phyloP scores from a whole-genome alignment of 1,284 basidiomycete genomes.

The Melampsora americana region DNA sequence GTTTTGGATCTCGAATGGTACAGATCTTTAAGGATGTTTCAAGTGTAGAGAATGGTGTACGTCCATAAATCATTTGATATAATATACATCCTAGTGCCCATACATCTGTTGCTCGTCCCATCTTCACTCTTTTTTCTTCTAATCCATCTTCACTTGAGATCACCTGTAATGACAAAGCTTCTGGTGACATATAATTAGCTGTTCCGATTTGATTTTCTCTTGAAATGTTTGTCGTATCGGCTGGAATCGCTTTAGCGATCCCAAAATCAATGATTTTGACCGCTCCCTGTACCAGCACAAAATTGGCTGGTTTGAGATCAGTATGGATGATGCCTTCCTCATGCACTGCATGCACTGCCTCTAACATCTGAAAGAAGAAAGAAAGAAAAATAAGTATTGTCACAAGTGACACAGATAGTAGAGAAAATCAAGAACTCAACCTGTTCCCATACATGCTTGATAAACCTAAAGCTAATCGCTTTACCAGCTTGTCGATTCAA shows the following conservation, averaged over 20 bases:
- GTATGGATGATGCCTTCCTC: constrained; percentile 95
- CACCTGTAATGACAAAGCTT: constrained; percentile 59
- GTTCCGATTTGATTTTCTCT: constrained; percentile 81
- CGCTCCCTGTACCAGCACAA: constrained; percentile 85
- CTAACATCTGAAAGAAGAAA: constrained; percentile 71
- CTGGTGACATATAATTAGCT: constrained; percentile 93
- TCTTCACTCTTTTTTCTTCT: constrained; percentile 46
- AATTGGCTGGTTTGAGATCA: constrained; percentile 93
- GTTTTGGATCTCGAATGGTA: constrained; percentile 70
- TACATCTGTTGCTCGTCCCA: constrained; percentile 73
- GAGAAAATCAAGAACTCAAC: constrained; percentile 57
- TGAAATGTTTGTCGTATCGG: constrained; percentile 94
- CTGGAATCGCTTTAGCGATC: constrained; percentile 92
- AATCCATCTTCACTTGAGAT: constrained; percentile 11
- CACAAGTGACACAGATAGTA: neutral
- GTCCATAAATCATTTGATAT: constrained; percentile 92
- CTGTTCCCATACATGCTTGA: constrained; percentile 92
- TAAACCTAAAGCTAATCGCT: constrained; percentile 81
- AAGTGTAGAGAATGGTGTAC: constrained; percentile 81
- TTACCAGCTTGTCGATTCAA: constrained; percentile 76
- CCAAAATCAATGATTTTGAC: constrained; percentile 95
- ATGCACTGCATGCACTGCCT: constrained; percentile 91
- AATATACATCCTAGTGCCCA: constrained; percentile 97
- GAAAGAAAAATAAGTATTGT: neutral
- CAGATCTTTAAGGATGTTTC: constrained; percentile 84